These are phyloP conservation scores for Solanum sejunctum DNA, from an alignment of 257 asterid species.

Conservation along the genomic window DNA sequence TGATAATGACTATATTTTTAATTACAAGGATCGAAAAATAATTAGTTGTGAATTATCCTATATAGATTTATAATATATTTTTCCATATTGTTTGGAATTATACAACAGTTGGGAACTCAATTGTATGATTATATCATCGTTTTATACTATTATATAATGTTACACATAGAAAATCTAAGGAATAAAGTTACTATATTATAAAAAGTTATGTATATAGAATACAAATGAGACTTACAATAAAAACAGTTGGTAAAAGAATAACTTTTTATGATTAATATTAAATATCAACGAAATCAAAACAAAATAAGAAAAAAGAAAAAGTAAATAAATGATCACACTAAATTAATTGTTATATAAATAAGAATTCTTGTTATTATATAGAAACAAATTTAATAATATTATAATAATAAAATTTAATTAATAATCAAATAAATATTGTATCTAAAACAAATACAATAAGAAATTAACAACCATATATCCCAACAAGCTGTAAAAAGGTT, in stretches of 20 bases:
- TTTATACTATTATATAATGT: background rate
- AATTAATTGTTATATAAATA: background rate
- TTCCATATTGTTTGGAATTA: background rate
- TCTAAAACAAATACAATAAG: background rate
- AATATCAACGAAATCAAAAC: background rate
- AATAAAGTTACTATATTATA: background rate
- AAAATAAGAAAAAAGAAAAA: accelerated
- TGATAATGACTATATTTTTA: background rate
- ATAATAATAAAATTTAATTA: background rate
- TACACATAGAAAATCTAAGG: background rate
- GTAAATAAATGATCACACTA: too few relatives aligned
- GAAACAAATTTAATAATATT: background rate
- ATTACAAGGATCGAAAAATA: background rate
- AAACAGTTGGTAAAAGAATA: background rate
- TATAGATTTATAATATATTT: background rate
- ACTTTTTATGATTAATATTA: too few relatives aligned
- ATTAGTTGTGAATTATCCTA: background rate
- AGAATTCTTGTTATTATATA: background rate
- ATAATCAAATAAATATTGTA: background rate
- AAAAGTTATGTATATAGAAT: too few relatives aligned
- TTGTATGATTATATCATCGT: background rate
- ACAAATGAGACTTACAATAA: background rate
- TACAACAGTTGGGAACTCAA: background rate
- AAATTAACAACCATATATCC: background rate
- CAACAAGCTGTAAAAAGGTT: too few relatives aligned